Conservation (phyloP, 345 rosid species). For the Gossypium australe region DNA sequence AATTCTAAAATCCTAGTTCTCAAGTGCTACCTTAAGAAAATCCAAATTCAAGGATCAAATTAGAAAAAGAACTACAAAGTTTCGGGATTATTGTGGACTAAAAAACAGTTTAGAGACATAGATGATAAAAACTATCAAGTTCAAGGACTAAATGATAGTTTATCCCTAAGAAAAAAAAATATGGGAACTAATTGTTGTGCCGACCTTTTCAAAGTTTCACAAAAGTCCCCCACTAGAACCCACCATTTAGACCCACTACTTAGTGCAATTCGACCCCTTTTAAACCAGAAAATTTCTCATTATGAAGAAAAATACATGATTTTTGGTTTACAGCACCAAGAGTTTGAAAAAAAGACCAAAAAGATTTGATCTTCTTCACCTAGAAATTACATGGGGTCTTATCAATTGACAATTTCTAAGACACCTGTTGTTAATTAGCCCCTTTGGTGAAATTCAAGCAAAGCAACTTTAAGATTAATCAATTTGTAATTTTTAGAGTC, state of each 20-base stretch:
- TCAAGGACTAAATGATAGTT: no score
- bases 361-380: neutral
- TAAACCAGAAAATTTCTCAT: neutral
- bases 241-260: constrained; percentile 5
- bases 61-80: no score
- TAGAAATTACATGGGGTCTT: neutral
- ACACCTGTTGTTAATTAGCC: neutral
- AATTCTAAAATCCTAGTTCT: no score
- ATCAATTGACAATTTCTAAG: neutral
- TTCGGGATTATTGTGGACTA: neutral
- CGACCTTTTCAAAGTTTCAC: neutral
- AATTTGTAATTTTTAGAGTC: no score
- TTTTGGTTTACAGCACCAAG: neutral
- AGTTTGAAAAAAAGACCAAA: neutral
- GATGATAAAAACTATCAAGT: no score
- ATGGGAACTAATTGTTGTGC: neutral
- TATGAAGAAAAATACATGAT: neutral
- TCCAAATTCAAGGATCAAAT: no score
- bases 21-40: no score
- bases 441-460: neutral
- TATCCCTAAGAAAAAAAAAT: neutral
- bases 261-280: neutral
- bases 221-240: neutral
- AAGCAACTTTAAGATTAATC: neutral
- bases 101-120: neutral